Conservation (phyloP, 805 yeast genomes). For the Henningerozyma blattae region DNA sequence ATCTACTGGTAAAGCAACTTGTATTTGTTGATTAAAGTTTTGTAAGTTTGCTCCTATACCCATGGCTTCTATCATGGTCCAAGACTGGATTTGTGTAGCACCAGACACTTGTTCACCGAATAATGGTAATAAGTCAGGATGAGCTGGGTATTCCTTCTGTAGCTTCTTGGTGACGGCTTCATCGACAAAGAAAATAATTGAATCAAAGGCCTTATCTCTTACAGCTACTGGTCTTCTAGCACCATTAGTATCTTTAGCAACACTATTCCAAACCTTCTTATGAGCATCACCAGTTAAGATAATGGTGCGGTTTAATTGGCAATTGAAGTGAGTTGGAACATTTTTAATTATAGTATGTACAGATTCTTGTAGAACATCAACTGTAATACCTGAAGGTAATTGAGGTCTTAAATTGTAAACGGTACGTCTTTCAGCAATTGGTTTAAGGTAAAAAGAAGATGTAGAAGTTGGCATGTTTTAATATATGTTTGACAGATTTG, state of each 20-base stretch:
- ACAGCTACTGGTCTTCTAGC: constrained; percentile 32
- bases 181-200: constrained; percentile 39
- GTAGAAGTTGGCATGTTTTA: too few species aligned
- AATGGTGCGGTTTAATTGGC: constrained; percentile 38
- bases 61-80: constrained; percentile 35
- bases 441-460: constrained; percentile 24
- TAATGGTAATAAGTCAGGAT: constrained; percentile 33
- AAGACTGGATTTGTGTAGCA: constrained; percentile 37
- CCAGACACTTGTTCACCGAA: constrained; percentile 38
- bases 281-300: constrained; percentile 35
- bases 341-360: constrained; percentile 35
- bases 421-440: constrained; percentile 34
- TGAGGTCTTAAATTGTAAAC: constrained; percentile 34
- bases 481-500: too few species aligned
- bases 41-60: constrained; percentile 42
- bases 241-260: constrained; percentile 26
- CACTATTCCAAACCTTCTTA: constrained; percentile 34
- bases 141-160: constrained; percentile 33
- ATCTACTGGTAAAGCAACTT: constrained; percentile 26
- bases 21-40: constrained; percentile 37
- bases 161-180: constrained; percentile 26
- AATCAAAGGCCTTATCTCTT: constrained; percentile 36
- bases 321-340: constrained; percentile 42
- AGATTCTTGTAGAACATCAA: constrained; percentile 28
- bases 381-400: constrained; percentile 30